Evolutionary conservation across 768 basidiomycete genomes (phyloP).

Genomic region (Russula sp.): DNA sequence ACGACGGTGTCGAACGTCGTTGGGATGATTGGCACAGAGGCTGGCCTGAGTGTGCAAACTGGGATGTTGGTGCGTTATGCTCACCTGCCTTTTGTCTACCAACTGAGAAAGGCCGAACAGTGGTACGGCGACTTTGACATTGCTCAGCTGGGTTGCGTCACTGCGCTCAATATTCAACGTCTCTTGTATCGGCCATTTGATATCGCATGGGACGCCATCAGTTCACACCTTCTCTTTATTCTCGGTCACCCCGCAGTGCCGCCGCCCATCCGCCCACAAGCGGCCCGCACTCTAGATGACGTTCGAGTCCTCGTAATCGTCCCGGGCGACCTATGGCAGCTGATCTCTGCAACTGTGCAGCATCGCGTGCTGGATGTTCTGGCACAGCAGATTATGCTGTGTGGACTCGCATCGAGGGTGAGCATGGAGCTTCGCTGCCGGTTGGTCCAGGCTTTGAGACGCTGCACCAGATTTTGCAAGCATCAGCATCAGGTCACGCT

Average conservation of each 20-base stretch:
- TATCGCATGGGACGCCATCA: no score
- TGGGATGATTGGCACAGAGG: constrained; percentile 74
- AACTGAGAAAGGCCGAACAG: constrained; percentile 39
- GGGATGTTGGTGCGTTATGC: constrained; percentile 63
- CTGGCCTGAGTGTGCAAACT: constrained; percentile 68
- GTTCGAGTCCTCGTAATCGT: no score
- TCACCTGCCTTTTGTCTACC: background rate
- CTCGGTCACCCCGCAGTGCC: no score
- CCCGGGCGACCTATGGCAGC: no score
- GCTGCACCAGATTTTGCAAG: constrained; percentile 84
- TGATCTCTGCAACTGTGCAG: constrained; percentile 70
- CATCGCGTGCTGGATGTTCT: constrained; percentile 83
- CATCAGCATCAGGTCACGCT: no score
- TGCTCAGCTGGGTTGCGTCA: constrained; percentile 74
- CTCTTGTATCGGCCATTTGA: constrained; percentile 77
- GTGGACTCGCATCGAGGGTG: constrained; percentile 41
- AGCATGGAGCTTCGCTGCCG: constrained; percentile 78
- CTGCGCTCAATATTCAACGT: constrained; percentile 81
- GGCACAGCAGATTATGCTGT: constrained; percentile 66
- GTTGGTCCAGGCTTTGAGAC: constrained; percentile 91
- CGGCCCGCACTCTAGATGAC: no score
- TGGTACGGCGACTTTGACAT: constrained; percentile 94
- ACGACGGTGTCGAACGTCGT: constrained; percentile 82
- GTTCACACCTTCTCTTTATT: no score
- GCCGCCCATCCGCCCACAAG: no score